Conservation (phyloP, 2,329 filamentous ascomycete genomes). For the Beauveria sp. region DNA sequence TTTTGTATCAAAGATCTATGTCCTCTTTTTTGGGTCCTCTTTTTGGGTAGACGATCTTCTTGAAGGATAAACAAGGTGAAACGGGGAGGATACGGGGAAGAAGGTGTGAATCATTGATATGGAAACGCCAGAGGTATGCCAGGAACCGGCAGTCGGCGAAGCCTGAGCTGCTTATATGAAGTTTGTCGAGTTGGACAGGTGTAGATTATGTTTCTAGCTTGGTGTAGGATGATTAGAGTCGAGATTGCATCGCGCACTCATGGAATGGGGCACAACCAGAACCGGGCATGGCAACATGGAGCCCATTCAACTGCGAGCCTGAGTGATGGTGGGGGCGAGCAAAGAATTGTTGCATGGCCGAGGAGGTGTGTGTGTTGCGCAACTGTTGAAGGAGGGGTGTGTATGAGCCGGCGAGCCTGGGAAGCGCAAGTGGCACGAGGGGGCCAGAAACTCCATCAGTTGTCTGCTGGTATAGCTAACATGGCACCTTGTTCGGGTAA, state of each 20-base stretch:
- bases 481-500: neutral
- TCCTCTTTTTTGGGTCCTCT: neutral
- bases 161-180: conserved; percentile 7
- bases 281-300: conserved; percentile 4
- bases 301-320: neutral
- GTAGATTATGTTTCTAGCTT: neutral
- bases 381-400: neutral
- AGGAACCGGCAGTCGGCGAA: conserved; percentile 7
- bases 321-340: neutral
- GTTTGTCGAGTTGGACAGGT: neutral
- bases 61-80: neutral
- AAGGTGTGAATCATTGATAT: neutral
- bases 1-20: neutral
- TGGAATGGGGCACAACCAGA: neutral
- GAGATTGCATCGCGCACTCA: conserved; percentile 4
- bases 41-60: neutral
- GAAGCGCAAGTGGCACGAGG: neutral
- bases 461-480: neutral
- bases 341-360: neutral
- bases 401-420: neutral
- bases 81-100: neutral
- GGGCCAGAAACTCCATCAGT: conserved; percentile 1
- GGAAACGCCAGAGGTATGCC: neutral
- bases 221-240: conserved; percentile 8
- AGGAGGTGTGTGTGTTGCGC: neutral